Base-by-base conservation (phyloP, 805 yeast species). In the Yarrowia phangngaensis region DNA sequence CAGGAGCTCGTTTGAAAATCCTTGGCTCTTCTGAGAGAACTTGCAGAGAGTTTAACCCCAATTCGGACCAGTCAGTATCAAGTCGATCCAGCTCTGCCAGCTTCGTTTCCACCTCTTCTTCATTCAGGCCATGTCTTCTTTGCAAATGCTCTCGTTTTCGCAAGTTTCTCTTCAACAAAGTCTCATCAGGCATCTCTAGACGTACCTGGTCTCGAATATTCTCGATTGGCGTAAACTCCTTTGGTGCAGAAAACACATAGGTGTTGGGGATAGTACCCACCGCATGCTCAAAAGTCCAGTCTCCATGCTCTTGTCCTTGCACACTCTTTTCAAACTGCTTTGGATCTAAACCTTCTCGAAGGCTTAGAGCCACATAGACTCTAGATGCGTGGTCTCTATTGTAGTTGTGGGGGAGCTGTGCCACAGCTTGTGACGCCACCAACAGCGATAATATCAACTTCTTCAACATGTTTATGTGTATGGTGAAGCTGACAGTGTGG, bases 281-380 rank as follows among this genome's bases (percentile, higher is more conserved):
- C 17, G 69, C 74, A 60, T 84, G 85, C 61, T 86, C 94, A 58
- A 67, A 84, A 6, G 56, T 57, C 74, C 82, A 73, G 4, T 30
- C 29, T 3, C 74, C 71, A 11, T 57, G 35, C 9, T 41, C 35
- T 16, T 22, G 14, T 2, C 29, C 35, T 1, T 4, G 3, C 3
- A 41, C 20, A 7, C 14, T 6, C 5, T n/a, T 12, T n/a, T 41
- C 35, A 20, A 41, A 29, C n/a, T 14, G 35, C 20, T 8, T 9
- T 3, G 48, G 48, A 30, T 22, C 32, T 9, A 38, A 24, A 6
- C 32, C 45, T 4, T 38, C 45, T 17, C 45, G 31, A n/a, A 38
- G 32, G 24, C 45, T 38, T 11, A 38, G 14, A 3, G 45, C 32
- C n/a, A 38, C 45, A 13, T 38, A 38, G 6, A 38, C 45, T 4